Conservation (phyloP, 257 asterid genomes). For the Gentiana dahurica region DNA sequence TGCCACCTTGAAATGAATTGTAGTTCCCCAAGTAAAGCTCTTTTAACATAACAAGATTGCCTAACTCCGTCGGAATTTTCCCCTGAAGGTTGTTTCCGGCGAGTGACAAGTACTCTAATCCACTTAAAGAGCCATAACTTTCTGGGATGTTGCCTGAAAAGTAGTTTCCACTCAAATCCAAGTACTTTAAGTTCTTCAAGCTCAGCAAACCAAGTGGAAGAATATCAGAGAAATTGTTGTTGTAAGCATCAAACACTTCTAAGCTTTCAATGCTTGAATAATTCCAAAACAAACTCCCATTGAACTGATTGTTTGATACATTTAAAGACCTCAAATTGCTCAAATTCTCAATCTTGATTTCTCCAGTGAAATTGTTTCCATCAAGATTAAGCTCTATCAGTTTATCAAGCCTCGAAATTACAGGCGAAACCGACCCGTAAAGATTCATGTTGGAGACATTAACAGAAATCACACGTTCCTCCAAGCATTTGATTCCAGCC, state of each 20-base stretch:
- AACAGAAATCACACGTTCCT: conserved; percentile 46
- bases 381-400: conserved; percentile 62
- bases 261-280: conserved; percentile 47
- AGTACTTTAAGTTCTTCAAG: conserved; percentile 51
- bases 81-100: conserved; percentile 82
- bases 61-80: conserved; percentile 55
- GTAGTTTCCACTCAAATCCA: conserved; percentile 83
- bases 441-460: conserved; percentile 62
- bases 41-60: conserved; percentile 66
- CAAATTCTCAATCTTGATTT: conserved; percentile 53
- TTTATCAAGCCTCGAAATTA: conserved; percentile 45
- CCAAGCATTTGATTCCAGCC: conserved; percentile 60
- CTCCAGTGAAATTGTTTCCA: conserved; percentile 96
- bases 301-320: conserved; percentile 60
- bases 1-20: conserved; percentile 65
- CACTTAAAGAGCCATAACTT: conserved; percentile 44
- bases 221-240: conserved; percentile 63
- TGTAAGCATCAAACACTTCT: conserved; percentile 65
- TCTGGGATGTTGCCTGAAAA: conserved; percentile 56
- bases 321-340: conserved; percentile 49
- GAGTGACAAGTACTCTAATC: conserved; percentile 61
- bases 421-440: conserved; percentile 61
- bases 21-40: conserved; percentile 73
- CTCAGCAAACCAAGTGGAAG: conserved; percentile 56
- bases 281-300: conserved; percentile 69